Conservation (phyloP, 805 yeast species). For the Monosporozyma aquatica region DNA sequence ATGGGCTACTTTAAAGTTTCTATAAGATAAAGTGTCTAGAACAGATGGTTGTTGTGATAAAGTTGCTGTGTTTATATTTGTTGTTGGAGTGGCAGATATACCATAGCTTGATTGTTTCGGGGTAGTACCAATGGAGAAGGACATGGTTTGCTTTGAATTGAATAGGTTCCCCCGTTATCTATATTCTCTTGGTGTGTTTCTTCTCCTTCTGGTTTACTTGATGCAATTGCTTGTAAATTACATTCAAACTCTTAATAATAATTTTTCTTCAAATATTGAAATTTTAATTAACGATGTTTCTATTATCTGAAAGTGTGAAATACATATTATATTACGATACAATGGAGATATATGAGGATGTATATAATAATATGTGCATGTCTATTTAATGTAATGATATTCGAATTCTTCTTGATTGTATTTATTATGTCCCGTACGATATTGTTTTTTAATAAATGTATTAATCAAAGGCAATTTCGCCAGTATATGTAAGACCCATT, state of each 20-base stretch:
- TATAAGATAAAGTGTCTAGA: constrained; percentile 8
- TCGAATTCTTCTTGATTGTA: constrained; percentile 7
- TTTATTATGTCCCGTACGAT: not conserved
- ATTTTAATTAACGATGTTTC: too few species aligned
- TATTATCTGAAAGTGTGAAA: too few species aligned
- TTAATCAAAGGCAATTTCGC: not conserved
- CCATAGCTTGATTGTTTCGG: constrained; percentile 11
- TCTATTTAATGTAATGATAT: constrained; percentile 7
- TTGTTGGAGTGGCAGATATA: not conserved
- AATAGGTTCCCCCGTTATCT: too few species aligned
- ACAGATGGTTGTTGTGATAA: constrained; percentile 10
- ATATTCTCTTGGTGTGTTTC: too few species aligned
- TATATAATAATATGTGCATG: too few species aligned
- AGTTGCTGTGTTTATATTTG: not conserved
- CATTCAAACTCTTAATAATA: too few species aligned
- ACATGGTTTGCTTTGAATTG: too few species aligned
- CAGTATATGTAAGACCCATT: not conserved
- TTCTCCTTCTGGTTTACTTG: too few species aligned
- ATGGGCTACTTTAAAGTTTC: constrained; percentile 61
- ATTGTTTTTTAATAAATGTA: not conserved
- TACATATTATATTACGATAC: too few species aligned
- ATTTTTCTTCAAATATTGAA: too few species aligned
- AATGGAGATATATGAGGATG: too few species aligned
- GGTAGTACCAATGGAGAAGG: constrained; percentile 22
- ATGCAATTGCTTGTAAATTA: too few species aligned